phyloP scores from a whole-genome alignment of 345 rosid genomes.

The Alliaria petiolata region DNA sequence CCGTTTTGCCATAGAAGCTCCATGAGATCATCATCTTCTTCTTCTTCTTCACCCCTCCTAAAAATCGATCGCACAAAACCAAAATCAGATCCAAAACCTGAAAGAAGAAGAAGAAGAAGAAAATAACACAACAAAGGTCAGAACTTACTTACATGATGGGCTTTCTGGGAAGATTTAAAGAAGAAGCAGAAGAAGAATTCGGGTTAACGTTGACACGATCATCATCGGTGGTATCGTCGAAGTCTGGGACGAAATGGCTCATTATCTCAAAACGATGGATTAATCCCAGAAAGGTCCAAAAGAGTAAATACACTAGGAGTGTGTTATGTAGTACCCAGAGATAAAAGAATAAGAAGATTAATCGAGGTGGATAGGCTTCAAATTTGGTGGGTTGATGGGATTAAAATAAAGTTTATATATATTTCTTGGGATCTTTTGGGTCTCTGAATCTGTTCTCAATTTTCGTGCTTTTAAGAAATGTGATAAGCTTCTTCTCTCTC shows the following conservation, averaged over 20 bases:
- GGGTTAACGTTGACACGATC: conserved; percentile 33
- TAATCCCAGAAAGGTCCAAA: conserved; percentile 1
- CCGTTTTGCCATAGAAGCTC: conserved; percentile 97
- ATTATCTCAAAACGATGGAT: conserved; percentile 16
- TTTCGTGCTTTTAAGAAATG: background rate
- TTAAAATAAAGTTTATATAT: background rate
- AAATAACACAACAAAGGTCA: background rate
- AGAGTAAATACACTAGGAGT: background rate
- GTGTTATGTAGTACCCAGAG: too few relatives aligned
- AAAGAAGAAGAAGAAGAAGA: background rate
- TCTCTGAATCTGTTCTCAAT: conserved; percentile 4
- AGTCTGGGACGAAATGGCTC: conserved; percentile 76
- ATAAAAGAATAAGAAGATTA: too few relatives aligned
- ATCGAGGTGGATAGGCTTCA: background rate
- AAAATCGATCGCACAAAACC: background rate
- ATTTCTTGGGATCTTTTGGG: background rate
- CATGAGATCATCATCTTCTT: conserved; percentile 71
- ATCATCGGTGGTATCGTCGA: conserved; percentile 55
- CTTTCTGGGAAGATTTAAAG: conserved; percentile 39
- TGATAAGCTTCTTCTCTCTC: conserved; percentile 9
- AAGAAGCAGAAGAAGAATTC: conserved; percentile 40
- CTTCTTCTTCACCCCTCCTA: conserved; percentile 58
- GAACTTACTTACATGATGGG: conserved; percentile 40
- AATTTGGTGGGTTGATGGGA: background rate
- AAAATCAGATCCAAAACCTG: background rate